Base-by-base conservation (phyloP, 164 flowering plant genomes). In the Berberis thunbergii region DNA sequence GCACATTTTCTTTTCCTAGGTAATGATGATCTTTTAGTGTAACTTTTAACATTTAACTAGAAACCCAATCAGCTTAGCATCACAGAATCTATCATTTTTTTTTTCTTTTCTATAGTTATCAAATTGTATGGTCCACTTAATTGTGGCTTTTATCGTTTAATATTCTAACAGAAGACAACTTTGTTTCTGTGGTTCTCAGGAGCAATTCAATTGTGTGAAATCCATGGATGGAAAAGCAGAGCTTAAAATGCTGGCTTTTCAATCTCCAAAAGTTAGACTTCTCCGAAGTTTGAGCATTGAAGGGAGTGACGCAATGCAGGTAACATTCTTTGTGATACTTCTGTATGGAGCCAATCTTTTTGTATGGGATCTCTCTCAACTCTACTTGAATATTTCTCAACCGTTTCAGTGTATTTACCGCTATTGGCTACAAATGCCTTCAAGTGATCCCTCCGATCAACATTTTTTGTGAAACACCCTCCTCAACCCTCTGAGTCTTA, bases 181-280 rank as follows among this genome's bases (percentile, higher is more conserved):
- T 50, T 62, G 9, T 62, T 65, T 26, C 12, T 6, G 41, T 13
- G 46, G 43, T 69, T 57, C 6, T 46, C 72, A 90, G 97, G 91
- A 90, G 11, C 71, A 72, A 4, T 84, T 60, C 69, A 74, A 64
- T 74, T 70, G 70, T 56, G 63, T 83, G 76, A 70, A 49, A 64
- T 85, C 83, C 43, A 57, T 74, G 68, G 96, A 90, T 78, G 89
- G 83, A 43, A 80, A 74, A 73, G 63, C 90, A 41, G 79, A 81
- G 70, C 77, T 90, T 66, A 67, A 74, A 45, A 77, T 88, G 84
- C 69, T 70, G 45, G 80, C 98, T 0, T 90, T 77, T 68, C 73
- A 75, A 70, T 81, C 96, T 68, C 86, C 97, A 57, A 90, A 87
- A 70, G 80, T 90, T 58, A 84, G 97, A 70, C 78, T 82, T 12